Percentiles rank a stretch among this genome's conserved stretches.
Conservation (phyloP, 1,139 yeast genomes). For the Meyerozyma carpophila region DNA sequence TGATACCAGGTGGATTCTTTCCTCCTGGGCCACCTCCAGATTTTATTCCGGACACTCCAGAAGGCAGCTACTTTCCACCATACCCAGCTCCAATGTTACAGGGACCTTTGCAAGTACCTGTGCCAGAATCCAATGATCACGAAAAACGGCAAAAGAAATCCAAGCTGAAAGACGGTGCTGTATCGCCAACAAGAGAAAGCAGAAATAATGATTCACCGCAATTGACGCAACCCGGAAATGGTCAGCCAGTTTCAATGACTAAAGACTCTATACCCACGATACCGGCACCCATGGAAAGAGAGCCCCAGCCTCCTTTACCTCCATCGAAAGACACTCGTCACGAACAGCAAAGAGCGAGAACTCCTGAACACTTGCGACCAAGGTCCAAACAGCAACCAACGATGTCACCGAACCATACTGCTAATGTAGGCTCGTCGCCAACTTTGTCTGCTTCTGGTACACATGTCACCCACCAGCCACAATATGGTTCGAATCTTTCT, state of each 20-base stretch:
- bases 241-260: background rate
- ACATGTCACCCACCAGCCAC: too few species aligned
- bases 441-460: too few species aligned
- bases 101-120: background rate
- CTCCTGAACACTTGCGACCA: background rate
- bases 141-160: conserved; percentile 7
- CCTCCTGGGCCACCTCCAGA: conserved; percentile 2
- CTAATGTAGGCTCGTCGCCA: too few species aligned
- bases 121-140: conserved; percentile 7
- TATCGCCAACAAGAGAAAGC: background rate
- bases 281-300: background rate
- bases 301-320: background rate
- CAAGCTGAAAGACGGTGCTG: conserved; percentile 6
- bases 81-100: background rate
- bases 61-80: background rate
- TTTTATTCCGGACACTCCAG: background rate
- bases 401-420: background rate
- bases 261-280: background rate
- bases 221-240: background rate
- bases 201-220: background rate
- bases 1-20: background rate
- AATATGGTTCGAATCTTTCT: too few species aligned
- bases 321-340: background rate
- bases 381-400: background rate
- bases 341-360: background rate